Percentiles rank a stretch among this genome's conserved stretches.
Conservation (phyloP, 2,329 filamentous ascomycete species). For the Ophiosphaerella korrae region DNA sequence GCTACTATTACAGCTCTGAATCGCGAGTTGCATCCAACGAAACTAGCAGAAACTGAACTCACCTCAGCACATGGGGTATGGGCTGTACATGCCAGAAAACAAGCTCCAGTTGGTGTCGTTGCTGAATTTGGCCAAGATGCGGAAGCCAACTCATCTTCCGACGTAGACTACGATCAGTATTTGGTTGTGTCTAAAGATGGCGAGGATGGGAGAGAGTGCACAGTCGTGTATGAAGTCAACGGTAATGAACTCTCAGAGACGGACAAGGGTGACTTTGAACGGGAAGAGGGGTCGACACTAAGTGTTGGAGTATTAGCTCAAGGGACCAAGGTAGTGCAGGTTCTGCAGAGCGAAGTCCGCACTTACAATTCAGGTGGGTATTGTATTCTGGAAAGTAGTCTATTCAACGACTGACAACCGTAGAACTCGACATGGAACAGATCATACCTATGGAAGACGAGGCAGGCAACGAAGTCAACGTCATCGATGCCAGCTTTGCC, state of each 20-base stretch:
- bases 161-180: slow-evolving; percentile 74
- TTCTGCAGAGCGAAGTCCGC: slow-evolving; percentile 82
- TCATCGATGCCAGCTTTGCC: slow-evolving; percentile 79
- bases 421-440: slow-evolving; percentile 84
- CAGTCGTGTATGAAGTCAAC: slow-evolving; percentile 78
- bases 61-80: slow-evolving; percentile 77
- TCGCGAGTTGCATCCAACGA: slow-evolving; percentile 74
- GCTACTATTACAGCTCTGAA: slow-evolving; percentile 78
- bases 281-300: slow-evolving; percentile 83
- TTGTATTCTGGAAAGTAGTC: slow-evolving; percentile 1
- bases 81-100: slow-evolving; percentile 75
- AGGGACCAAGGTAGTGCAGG: slow-evolving; percentile 82
- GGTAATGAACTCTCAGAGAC: slow-evolving; percentile 75
- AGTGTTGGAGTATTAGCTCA: slow-evolving; percentile 84
- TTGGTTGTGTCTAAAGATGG: slow-evolving; percentile 78
- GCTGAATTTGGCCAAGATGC: slow-evolving; percentile 52
- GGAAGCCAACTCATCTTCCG: slow-evolving; percentile 47
- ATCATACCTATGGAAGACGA: slow-evolving; percentile 91
- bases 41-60: slow-evolving; percentile 72
- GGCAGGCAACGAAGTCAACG: slow-evolving; percentile 76
- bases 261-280: slow-evolving; percentile 87
- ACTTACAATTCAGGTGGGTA: slow-evolving; percentile 84
- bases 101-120: slow-evolving; percentile 63
- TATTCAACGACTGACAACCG: not conserved
- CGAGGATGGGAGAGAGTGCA: slow-evolving; percentile 72